These are phyloP conservation scores for Naganishia vaughanmartiniae DNA, from an alignment of 768 basidiomycete genomes.

Conservation along the genomic window DNA sequence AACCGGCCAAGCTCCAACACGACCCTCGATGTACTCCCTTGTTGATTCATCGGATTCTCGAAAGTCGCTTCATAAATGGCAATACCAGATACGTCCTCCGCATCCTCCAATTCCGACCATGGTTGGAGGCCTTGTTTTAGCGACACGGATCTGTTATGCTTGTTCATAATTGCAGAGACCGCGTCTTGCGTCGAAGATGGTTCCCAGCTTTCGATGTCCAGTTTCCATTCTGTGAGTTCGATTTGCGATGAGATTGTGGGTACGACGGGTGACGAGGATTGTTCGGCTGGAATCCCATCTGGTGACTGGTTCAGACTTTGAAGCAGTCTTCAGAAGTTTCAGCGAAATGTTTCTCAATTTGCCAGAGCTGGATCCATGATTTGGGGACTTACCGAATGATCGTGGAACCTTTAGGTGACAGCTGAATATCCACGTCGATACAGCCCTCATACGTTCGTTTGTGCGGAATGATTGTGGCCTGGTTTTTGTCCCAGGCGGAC, in stretches of 20 bases:
- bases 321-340: neutral
- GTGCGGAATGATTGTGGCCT: neutral
- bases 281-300: neutral
- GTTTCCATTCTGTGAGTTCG: neutral
- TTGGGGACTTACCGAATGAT: neutral
- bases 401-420: constrained; percentile 1
- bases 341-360: too few relatives aligned
- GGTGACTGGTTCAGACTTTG: neutral
- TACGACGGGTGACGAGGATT: neutral
- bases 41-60: neutral
- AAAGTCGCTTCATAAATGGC: constrained; percentile 4
- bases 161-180: neutral
- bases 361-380: neutral
- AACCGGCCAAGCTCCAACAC: neutral
- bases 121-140: neutral
- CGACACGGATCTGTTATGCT: neutral
- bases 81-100: neutral
- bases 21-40: neutral
- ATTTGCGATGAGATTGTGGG: neutral
- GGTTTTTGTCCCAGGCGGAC: neutral
- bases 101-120: neutral
- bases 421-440: neutral
- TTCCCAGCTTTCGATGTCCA: constrained; percentile 12
- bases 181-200: neutral
- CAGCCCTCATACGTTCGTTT: neutral